Evolutionary conservation across 2,329 filamentous ascomycete species (phyloP).

Genomic region (Dichotomopilus funicola): DNA sequence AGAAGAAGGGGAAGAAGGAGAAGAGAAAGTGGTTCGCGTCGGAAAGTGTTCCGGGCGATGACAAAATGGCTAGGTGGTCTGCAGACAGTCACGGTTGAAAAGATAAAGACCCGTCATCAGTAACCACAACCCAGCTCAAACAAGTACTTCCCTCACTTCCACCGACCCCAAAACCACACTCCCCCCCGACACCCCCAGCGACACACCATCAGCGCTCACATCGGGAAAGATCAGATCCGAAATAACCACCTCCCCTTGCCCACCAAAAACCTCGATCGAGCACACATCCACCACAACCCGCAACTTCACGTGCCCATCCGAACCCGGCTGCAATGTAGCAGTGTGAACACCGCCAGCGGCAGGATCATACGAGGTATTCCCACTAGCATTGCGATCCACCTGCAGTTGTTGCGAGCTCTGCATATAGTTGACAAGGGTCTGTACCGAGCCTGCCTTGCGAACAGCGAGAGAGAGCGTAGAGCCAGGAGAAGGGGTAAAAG

Average conservation of each 20-base stretch:
- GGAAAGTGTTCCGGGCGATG: no score
- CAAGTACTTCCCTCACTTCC: not conserved
- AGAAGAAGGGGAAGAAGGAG: no score
- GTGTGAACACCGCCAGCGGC: constrained; percentile 3
- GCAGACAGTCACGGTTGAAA: no score
- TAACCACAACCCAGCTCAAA: not conserved
- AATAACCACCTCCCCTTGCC: not conserved
- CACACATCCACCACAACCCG: constrained; percentile 2
- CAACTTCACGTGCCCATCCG: not conserved
- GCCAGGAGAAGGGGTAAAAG: not conserved
- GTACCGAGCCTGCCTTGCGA: not conserved
- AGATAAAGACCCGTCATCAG: no score
- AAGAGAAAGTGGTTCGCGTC: no score
- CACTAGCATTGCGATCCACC: not conserved
- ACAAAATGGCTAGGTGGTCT: no score
- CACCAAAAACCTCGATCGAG: constrained; percentile 1
- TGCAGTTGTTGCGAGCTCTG: not conserved
- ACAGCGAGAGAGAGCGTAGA: not conserved
- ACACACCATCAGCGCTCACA: not conserved
- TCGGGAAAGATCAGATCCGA: constrained; percentile 4
- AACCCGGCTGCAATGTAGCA: not conserved
- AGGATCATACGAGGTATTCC: not conserved
- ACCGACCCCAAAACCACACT: not conserved
- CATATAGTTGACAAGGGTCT: not conserved
- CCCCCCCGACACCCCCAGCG: not conserved